These are phyloP conservation scores for Turnera subulata DNA, from an alignment of 345 rosid genomes.

Conservation along the genomic window DNA sequence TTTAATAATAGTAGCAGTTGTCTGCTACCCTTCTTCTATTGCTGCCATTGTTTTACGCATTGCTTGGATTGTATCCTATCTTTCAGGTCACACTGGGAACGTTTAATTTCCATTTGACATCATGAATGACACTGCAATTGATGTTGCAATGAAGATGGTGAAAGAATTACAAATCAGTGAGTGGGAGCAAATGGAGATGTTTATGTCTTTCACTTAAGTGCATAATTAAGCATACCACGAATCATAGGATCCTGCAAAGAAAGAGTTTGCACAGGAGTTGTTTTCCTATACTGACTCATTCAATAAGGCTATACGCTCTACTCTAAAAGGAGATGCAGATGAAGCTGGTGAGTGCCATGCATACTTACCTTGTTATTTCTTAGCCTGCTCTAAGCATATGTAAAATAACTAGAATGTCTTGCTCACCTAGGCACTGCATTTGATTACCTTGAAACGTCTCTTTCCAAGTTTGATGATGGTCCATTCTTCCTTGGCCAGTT, in stretches of 20 bases:
- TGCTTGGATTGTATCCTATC: too few relatives aligned
- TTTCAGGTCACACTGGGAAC: too few relatives aligned
- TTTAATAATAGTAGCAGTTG: too few relatives aligned
- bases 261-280: conserved; percentile 29
- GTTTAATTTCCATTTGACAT: too few relatives aligned
- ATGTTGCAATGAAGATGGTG: too few relatives aligned
- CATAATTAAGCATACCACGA: not conserved
- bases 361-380: not conserved
- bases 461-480: conserved; percentile 30
- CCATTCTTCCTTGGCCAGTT: conserved; percentile 35
- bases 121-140: too few relatives aligned
- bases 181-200: too few relatives aligned
- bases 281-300: conserved; percentile 11
- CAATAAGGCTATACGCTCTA: conserved; percentile 1
- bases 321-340: conserved; percentile 20
- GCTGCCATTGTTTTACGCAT: too few relatives aligned
- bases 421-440: conserved; percentile 21
- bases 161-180: too few relatives aligned
- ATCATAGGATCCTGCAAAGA: conserved; percentile 28
- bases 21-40: too few relatives aligned
- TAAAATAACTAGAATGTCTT: not conserved
- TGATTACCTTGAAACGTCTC: conserved; percentile 25
- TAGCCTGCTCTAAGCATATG: not conserved
- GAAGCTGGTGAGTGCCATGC: conserved; percentile 19
- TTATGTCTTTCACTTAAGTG: not conserved